Evolutionary conservation across 1,139 yeast genomes (phyloP).

Genomic region (Scheffersomyces lignicola): DNA sequence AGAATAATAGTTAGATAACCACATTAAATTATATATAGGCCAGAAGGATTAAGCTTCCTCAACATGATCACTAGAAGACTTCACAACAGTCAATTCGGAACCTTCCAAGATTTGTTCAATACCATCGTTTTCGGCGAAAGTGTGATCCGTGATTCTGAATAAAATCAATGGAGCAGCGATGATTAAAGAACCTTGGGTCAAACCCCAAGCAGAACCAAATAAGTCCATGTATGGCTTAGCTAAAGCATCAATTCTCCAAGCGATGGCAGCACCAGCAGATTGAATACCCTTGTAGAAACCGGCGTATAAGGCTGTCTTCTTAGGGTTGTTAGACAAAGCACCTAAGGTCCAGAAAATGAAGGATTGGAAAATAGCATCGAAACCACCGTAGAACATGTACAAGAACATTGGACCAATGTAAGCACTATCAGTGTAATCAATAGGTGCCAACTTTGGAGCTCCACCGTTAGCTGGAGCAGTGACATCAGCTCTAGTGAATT

Average conservation of each 20-base stretch:
- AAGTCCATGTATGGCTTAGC: constrained; percentile 40
- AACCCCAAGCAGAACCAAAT: constrained; percentile 60
- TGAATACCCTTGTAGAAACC: constrained; percentile 66
- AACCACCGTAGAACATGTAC: constrained; percentile 60
- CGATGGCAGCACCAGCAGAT: constrained; percentile 63
- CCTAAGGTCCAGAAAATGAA: constrained; percentile 59
- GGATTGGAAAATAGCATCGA: constrained; percentile 59
- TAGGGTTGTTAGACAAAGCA: constrained; percentile 56
- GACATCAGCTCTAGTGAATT: constrained; percentile 43
- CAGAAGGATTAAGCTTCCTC: constrained; percentile 8
- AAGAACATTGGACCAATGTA: constrained; percentile 63
- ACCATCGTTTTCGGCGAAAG: constrained; percentile 41
- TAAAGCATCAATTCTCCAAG: constrained; percentile 58
- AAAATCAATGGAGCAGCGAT: constrained; percentile 41
- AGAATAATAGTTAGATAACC: too few species aligned
- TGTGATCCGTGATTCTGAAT: constrained; percentile 45
- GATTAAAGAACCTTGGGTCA: constrained; percentile 48
- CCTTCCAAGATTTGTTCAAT: constrained; percentile 27
- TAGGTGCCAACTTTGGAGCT: constrained; percentile 21
- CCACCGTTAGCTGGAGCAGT: constrained; percentile 7
- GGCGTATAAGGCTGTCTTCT: constrained; percentile 56
- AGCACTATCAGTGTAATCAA: constrained; percentile 46
- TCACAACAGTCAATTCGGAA: constrained; percentile 25
- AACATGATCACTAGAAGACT: constrained; percentile 15
- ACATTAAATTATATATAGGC: too few species aligned